These are phyloP conservation scores for Leersia perrieri DNA, from an alignment of 176 grass and related monocot genomes.

Conservation along the genomic window DNA sequence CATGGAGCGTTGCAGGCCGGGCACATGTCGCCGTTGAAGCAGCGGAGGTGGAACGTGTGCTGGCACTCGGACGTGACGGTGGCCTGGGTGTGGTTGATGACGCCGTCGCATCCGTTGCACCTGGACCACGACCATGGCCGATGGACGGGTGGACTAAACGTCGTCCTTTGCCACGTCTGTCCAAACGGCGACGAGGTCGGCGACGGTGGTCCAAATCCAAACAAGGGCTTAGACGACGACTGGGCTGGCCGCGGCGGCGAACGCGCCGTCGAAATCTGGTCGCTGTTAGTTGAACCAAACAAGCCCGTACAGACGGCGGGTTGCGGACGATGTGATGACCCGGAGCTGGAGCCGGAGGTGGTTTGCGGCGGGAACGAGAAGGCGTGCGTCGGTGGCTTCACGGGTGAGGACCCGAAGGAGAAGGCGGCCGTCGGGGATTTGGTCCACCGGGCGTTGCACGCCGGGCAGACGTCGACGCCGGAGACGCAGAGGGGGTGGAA, in stretches of 20 bases:
- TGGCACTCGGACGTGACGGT: conserved; percentile 39
- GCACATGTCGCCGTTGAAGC: conserved; percentile 29
- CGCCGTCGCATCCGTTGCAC: conserved; percentile 29
- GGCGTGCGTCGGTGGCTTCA: neutral
- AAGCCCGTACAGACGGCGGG: neutral
- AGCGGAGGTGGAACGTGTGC: conserved; percentile 49
- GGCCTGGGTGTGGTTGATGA: neutral
- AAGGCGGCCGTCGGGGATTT: neutral
- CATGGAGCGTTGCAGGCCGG: conserved; percentile 39
- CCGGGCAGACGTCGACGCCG: neutral
- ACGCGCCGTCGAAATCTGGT: no score
- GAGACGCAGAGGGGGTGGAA: neutral
- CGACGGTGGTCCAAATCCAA: no score
- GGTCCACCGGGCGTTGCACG: neutral
- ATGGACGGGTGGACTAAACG: no score
- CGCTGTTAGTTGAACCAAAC: no score
- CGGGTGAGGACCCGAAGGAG: neutral
- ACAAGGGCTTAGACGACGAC: no score
- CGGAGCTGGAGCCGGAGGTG: no score
- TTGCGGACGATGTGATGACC: no score
- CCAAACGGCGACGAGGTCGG: no score
- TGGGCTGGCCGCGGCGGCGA: no score
- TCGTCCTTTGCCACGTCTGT: no score
- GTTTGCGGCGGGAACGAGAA: no score
- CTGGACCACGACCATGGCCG: neutral